Evolutionary conservation across 2,329 filamentous ascomycete species (phyloP).

Genomic region (Aphanocladium album): DNA sequence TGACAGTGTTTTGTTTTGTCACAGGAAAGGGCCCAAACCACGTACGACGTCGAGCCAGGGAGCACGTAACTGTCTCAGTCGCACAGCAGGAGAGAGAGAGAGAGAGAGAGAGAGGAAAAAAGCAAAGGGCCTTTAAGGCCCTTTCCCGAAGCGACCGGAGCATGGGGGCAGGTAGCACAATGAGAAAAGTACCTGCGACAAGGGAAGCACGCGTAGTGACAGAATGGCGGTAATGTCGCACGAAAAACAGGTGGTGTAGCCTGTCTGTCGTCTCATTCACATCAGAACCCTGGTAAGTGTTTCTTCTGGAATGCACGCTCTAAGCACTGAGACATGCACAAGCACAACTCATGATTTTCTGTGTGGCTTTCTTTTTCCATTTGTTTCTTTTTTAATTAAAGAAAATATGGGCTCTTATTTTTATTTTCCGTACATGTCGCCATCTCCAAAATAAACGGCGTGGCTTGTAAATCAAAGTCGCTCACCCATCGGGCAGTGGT

Average conservation of each 20-base stretch:
- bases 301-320: neutral
- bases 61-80: constrained; percentile 9
- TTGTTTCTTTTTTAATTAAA: neutral
- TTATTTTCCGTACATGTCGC: neutral
- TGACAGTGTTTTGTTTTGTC: constrained; percentile 8
- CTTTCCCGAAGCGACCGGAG: neutral
- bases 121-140: neutral
- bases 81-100: neutral
- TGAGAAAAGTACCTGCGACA: neutral
- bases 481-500: neutral
- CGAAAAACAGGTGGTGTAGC: neutral
- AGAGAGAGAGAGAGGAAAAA: neutral
- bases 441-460: neutral
- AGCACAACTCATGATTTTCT: neutral
- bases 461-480: neutral
- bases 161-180: neutral
- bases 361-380: neutral
- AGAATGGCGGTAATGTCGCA: neutral
- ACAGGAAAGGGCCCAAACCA: neutral
- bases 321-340: neutral
- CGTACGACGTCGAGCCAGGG: neutral
- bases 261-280: neutral
- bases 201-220: neutral
- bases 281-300: neutral
- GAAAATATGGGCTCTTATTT: neutral